Conservation (phyloP, 805 yeast species). For the Candida khao-thaluensis region DNA sequence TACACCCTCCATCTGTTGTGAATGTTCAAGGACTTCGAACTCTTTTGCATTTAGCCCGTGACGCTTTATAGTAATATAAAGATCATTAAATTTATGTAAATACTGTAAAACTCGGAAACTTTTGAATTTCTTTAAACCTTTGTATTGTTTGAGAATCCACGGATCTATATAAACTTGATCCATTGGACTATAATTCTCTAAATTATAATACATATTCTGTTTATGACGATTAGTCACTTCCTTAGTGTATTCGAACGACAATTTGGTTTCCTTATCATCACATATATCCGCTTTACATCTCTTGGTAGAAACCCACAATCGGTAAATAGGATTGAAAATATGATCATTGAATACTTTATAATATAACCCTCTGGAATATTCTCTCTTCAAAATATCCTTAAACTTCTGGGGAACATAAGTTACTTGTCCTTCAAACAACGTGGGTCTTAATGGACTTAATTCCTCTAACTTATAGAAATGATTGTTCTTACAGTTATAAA, state of each 20-base stretch:
- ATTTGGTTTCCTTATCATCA: slow-evolving; percentile 18
- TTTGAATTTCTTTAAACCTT: neutral
- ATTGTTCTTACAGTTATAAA: slow-evolving; percentile 52
- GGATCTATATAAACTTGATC: slow-evolving; percentile 11
- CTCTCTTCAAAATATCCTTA: slow-evolving; percentile 18
- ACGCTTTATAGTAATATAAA: too few species aligned
- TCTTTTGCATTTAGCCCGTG: too few species aligned
- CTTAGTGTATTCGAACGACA: slow-evolving; percentile 21
- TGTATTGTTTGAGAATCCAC: slow-evolving; percentile 8
- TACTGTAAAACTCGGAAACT: too few species aligned
- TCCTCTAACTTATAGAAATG: slow-evolving; percentile 52
- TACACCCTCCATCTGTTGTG: too few species aligned
- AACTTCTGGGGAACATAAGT: slow-evolving; percentile 20
- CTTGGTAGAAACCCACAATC: slow-evolving; percentile 27
- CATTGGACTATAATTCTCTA: slow-evolving; percentile 3
- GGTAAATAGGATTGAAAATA: slow-evolving; percentile 27
- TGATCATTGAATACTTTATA: slow-evolving; percentile 20
- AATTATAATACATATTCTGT: slow-evolving; percentile 16
- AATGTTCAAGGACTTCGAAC: too few species aligned
- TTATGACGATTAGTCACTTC: slow-evolving; percentile 19
- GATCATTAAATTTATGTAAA: too few species aligned
- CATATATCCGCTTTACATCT: slow-evolving; percentile 29
- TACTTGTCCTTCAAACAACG: slow-evolving; percentile 52
- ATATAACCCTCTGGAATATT: slow-evolving; percentile 20
- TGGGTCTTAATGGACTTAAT: slow-evolving; percentile 49